Evolutionary conservation across 2,329 filamentous ascomycete species (phyloP), one percentile per base, ranked within the genome.

Genomic region (Setomelanomma holmii): DNA sequence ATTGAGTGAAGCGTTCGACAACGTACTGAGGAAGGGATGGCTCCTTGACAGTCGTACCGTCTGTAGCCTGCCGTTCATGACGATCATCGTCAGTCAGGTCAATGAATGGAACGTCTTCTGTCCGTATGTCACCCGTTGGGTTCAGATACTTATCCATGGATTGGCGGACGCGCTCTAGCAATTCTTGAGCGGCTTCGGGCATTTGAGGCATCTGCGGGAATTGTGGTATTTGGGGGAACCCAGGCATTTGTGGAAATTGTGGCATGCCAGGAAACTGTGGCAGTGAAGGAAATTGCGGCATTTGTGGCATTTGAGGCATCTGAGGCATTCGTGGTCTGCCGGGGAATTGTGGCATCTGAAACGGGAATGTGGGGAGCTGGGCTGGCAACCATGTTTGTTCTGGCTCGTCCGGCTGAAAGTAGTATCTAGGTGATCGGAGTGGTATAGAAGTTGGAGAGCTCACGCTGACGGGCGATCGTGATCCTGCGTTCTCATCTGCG

Each of bases 61-160:
- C 73, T 6, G 69, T 72, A 14, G 71, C 69, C n/a, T 56, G 55
- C 4, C 59, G 61, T 40, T 72, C 69, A 6, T 73, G 68, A 7
- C 71, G 67, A 27, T 76, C 71, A 17, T 67, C 64, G 12, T 64
- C 61, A n/a, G 69, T 75, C 4, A 76, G 64, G 43, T 73, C 70
- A 16, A 76, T 73, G 45, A 72, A 68, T 1, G 71, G 69, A 5
- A 72, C 69, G 24, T 68, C 64, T 40, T 73, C 69, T 4, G 60
- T 62, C 39, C 67, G 60, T 7, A 72, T 53, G 49, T 73, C 69
- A 11, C 68, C 71, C 8, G 69, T 69, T 2, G 69, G 69, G 41
- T 80, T 78, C 30, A 79, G 69, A 61, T 80, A 80, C 10, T 68
- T 76, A 27, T 75, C 75, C 17, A 81, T 70, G 30, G 76, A 78